phyloP scores from a whole-genome alignment of 352 stramenopile species.

The Thraustotheca clavata region DNA sequence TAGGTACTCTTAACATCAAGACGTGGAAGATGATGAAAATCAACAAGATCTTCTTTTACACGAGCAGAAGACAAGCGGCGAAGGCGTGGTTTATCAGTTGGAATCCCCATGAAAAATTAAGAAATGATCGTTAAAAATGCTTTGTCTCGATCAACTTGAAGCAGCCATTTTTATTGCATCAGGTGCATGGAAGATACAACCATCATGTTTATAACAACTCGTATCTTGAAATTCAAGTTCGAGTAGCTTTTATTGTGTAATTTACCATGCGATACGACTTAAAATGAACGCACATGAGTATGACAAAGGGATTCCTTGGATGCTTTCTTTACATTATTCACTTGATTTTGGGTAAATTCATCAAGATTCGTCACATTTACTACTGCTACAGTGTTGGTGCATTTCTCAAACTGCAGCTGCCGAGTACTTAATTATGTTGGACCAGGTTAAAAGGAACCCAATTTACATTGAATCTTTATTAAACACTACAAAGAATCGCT shows the following conservation, averaged over 20 bases:
- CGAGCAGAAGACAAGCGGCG: neutral
- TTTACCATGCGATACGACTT: neutral
- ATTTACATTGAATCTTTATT: no score
- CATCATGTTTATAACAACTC: neutral
- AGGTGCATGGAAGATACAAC: neutral
- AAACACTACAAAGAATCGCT: no score
- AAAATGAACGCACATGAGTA: no score
- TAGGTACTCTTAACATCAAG: neutral
- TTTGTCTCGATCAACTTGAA: neutral
- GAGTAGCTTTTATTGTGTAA: neutral
- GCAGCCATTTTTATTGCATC: neutral
- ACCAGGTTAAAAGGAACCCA: no score
- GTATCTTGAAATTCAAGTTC: neutral
- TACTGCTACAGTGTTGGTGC: neutral
- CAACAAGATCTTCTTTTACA: constrained; percentile 1
- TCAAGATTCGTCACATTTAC: neutral
- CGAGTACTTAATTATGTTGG: neutral
- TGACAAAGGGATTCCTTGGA: no score
- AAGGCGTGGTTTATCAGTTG: neutral
- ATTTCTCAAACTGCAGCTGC: neutral
- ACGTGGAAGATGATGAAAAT: neutral
- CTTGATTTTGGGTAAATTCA: neutral
- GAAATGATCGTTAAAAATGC: neutral
- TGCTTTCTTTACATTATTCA: no score
- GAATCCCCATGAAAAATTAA: neutral